Conservation (phyloP, 2,329 filamentous ascomycete species). For the Colletotrichum viniferum region DNA sequence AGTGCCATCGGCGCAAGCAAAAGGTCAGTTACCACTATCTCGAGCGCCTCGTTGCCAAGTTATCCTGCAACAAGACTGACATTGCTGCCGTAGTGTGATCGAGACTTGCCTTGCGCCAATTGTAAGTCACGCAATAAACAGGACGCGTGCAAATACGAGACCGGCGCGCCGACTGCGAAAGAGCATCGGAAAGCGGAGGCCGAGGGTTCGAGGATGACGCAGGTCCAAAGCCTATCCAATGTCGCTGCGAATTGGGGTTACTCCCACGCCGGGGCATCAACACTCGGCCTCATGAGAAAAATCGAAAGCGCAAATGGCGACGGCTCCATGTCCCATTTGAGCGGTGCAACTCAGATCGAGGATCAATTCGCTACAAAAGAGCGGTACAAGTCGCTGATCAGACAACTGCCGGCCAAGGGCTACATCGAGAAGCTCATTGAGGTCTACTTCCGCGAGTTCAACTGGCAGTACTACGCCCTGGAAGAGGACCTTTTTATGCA, state of each 20-base stretch:
- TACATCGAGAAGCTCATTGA: conserved; percentile 60
- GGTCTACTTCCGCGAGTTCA: conserved; percentile 62
- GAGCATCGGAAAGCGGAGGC: conserved; percentile 33
- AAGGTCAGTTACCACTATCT: conserved; percentile 39
- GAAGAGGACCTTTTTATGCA: conserved; percentile 56
- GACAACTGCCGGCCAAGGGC: conserved; percentile 58
- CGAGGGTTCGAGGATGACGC: conserved; percentile 18
- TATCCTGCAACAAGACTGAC: neutral
- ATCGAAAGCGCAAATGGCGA: conserved; percentile 52
- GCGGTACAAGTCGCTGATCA: conserved; percentile 62
- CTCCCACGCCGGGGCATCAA: conserved; percentile 53
- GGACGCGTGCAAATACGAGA: conserved; percentile 61
- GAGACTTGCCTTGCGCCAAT: conserved; percentile 63
- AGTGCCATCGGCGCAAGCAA: conserved; percentile 69
- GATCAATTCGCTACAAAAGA: conserved; percentile 51
- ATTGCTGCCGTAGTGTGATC: conserved; percentile 53
- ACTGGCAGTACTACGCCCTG: conserved; percentile 62
- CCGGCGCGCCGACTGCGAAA: conserved; percentile 47
- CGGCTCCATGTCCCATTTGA: conserved; percentile 32
- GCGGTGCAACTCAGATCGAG: conserved; percentile 27
- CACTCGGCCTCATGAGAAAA: conserved; percentile 58
- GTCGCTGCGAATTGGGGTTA: conserved; percentile 59
- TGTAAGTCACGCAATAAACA: conserved; percentile 63
- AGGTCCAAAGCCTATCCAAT: conserved; percentile 39
- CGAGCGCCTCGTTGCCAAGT: neutral